Evolutionary conservation across 495 filamentous ascomycete species (phyloP).

Genomic region (Penicillium maclennaniae): DNA sequence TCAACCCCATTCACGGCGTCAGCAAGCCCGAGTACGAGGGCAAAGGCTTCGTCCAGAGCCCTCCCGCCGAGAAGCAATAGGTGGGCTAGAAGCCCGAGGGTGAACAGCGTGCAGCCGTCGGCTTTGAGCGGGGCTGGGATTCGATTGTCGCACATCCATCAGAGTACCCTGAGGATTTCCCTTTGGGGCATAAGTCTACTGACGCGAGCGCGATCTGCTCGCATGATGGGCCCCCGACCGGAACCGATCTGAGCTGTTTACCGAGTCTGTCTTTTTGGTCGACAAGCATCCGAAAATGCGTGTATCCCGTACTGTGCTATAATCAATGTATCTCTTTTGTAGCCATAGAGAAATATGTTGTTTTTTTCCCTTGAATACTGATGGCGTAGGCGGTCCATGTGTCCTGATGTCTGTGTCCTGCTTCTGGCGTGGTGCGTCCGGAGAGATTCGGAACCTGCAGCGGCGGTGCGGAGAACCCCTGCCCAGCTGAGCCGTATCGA

Average conservation of each 20-base stretch:
- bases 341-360: slow-evolving; percentile 36
- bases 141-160: slow-evolving; percentile 2
- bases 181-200: slow-evolving; percentile 11
- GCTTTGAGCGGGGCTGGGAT: slow-evolving; percentile 7
- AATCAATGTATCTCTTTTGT: slow-evolving; percentile 51
- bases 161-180: neutral
- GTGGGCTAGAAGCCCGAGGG: slow-evolving; percentile 19
- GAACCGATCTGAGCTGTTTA: slow-evolving; percentile 15
- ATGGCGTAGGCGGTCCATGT: neutral
- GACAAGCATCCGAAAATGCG: slow-evolving; percentile 38
- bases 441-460: slow-evolving; percentile 30
- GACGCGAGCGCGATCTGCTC: slow-evolving; percentile 14
- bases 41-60: slow-evolving; percentile 77
- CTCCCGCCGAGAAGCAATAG: slow-evolving; percentile 43
- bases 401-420: neutral
- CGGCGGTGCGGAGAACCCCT: slow-evolving; percentile 32
- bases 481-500: slow-evolving; percentile 7
- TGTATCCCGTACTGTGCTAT: slow-evolving; percentile 52
- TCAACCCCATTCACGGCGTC: slow-evolving; percentile 84
- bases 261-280: slow-evolving; percentile 30
- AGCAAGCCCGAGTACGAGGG: slow-evolving; percentile 76
- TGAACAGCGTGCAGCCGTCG: slow-evolving; percentile 22
- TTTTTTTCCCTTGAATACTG: slow-evolving; percentile 16
- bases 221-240: slow-evolving; percentile 9
- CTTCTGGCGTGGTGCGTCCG: slow-evolving; percentile 16